Evolutionary conservation across 2,329 filamentous ascomycete species (phyloP), one percentile per base, ranked within the genome.

Genomic region (Penicillium sp.): DNA sequence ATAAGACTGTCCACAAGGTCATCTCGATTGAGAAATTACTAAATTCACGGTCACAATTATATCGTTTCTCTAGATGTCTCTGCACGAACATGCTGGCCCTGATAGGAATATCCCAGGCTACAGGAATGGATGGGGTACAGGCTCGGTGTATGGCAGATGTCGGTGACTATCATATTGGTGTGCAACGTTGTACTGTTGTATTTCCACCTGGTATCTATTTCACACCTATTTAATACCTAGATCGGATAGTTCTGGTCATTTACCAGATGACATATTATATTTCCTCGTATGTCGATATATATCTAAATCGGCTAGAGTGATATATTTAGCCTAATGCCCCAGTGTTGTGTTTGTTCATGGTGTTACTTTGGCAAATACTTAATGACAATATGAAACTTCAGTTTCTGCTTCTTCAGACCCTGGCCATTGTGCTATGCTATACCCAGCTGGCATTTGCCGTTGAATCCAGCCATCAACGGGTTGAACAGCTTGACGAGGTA

Each of bases 401-500:
- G 19, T n/a, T 2, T 35, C 8, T 25, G 6, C 14, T 41, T 35
- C 2, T 58, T 10, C 56, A 57, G 26, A 19, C 41, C 10, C 2
- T 65, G 2, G 53, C 48, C 42, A 46, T 69, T 14, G 28, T 61
- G 8, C 5, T 63, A 14, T 60, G 44, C 26, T 54, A 47, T 8
- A 7, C 59, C 3, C 49, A 53, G 17, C 22, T 52, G 1, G 28
- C 8, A 3, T 33, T 57, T 22, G 56, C 57, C 11, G 42, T 43
- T 16, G 35, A 37, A 1, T 7, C 56, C 12, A 42, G 53, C 12
- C 63, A 67, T 44, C 56, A 64, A 8, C 48, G 62, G 2, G 61
- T 75, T 22, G 73, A 75, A 42, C 61, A 66, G 6, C 61, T 75
- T 11, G 49, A 57, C 9, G 44, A 53, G 12, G 56, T 68, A 11